Evolutionary conservation across 345 rosid species (phyloP), one percentile per base, ranked within the genome.

Genomic region (Lumnitzera littorea): DNA sequence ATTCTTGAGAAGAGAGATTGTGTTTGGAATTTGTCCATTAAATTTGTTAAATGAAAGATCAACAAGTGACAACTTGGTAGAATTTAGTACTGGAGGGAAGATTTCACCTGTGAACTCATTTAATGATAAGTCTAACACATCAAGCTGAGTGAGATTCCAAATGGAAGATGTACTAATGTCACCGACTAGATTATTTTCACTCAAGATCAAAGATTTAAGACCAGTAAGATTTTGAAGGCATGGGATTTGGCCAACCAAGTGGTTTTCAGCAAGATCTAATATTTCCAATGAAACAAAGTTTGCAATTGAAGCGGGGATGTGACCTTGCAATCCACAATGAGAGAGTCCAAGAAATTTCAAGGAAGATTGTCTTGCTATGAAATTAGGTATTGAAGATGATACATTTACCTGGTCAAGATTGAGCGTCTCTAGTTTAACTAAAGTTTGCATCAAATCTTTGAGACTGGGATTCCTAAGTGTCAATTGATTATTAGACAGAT

Each of bases 1-100:
- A 20, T 11, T 12, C 0, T 5, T 50, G 10, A 43, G 56, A 11
- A 46, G 24, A n/a, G 43, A 49, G 29, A 56, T 29, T 0, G 16
- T 11, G 41, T 16, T 51, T 15, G 68, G 76, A 20, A 72, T 36
- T 16, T 17, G 46, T 13, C 65, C 58, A 0, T 12, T 10, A 9
- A 72, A 54, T 43, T 55, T 24, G 14, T 68, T 68, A 0, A 0
- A 50, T 0, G 61, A 67, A 15, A 67, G 71, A n/a, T 12, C 6
- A n/a, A 61, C 1, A 5, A 4, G 0, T 1, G 1, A 12, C 17
- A 67, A 6, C 1, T 41, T 17, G 56, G 63, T 17, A 29, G 54
- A 60, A 16, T 25, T 60, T 11, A 46, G 25, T 12, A 59, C 10
- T 5, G 16, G 29, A 58, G 46, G 24, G 13, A 66, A 51, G 2